Base-by-base conservation (phyloP, 371 early-diverging fungal species). In the Mortierella sp. region DNA sequence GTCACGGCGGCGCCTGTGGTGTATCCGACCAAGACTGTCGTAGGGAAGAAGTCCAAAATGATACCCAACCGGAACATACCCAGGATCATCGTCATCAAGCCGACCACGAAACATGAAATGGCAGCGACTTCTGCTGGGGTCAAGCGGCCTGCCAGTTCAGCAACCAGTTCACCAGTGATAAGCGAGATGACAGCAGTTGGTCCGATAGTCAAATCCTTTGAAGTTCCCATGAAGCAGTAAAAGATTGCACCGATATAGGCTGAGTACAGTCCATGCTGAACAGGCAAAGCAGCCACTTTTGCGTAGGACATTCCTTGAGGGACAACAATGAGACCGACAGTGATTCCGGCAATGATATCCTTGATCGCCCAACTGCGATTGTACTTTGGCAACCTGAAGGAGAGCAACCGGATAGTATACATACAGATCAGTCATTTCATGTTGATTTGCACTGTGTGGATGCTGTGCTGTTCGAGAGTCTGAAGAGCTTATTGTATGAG, bases 231-330 rank as follows among this genome's bases (percentile, higher is more conserved):
- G 45, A 93, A 66, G 48, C 87, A 83, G 68, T 96, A 95, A 18
- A 94, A 52, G n/a, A 91, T 74, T 12, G 87, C 83, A 21, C 96
- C 94, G 26, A 93, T 79, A 72, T 94, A 91, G 34, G 91, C 85
- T 48, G 94, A 89, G 79, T 96, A 96, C 16, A 96, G 84, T 1
- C 97, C 97, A 80, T 89, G 92, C 52, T 93, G 85, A 27, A 91
- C 86, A 19, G 96, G 94, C 19, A 96, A 78, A 19, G 82, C 84
- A 0, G 95, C 96, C 5, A 96, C 83, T 78, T 89, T 92, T 13
- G 97, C 90, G 68, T 93, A 93, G 50, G 94, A 93, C 83, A 93
- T 87, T 49, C 88, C 86, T 74, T 96, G 95, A 10, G 95, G 95
- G 41, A 95, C 83, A 21, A 92, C 90, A 54, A 95, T 84, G 23